phyloP scores from a whole-genome alignment of 257 asterid genomes.

The Solanum pinnatisectum region DNA sequence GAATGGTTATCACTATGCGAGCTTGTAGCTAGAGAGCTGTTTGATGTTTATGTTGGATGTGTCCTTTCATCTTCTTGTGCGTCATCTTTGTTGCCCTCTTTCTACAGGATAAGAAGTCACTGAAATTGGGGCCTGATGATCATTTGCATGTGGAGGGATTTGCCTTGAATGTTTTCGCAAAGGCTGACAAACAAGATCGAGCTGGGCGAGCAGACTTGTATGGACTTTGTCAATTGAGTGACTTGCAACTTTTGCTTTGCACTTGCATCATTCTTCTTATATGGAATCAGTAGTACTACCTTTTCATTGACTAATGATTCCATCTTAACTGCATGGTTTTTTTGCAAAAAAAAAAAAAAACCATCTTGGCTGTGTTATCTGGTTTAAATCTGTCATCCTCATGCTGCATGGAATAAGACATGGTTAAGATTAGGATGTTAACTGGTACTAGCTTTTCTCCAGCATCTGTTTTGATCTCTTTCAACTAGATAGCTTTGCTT shows the following conservation, averaged over 20 bases:
- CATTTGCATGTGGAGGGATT: slow-evolving; percentile 81
- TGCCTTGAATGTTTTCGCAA: slow-evolving; percentile 73
- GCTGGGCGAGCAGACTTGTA: slow-evolving; percentile 86
- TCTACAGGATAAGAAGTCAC: slow-evolving; percentile 80
- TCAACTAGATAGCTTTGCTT: not conserved
- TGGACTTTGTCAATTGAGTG: slow-evolving; percentile 4
- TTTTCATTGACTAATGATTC: not conserved
- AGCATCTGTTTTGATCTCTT: not conserved
- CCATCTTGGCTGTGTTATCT: not conserved
- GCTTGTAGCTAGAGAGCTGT: not conserved
- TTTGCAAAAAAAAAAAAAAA: not conserved
- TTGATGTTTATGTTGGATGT: not conserved
- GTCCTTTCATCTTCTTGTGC: not conserved
- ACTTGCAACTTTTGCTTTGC: not conserved
- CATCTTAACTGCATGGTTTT: not conserved
- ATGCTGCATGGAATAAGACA: not conserved
- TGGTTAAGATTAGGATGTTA: not conserved
- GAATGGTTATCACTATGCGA: not conserved
- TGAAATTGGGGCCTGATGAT: slow-evolving; percentile 78
- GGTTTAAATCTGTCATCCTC: not conserved
- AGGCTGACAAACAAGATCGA: slow-evolving; percentile 96
- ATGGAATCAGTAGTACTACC: not conserved
- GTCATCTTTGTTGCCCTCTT: not conserved
- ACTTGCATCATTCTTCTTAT: not conserved
- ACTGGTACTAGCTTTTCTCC: not conserved